These are phyloP conservation scores for Calonectria ilicicola DNA, from an alignment of 2,329 filamentous ascomycete genomes.

Conservation along the genomic window DNA sequence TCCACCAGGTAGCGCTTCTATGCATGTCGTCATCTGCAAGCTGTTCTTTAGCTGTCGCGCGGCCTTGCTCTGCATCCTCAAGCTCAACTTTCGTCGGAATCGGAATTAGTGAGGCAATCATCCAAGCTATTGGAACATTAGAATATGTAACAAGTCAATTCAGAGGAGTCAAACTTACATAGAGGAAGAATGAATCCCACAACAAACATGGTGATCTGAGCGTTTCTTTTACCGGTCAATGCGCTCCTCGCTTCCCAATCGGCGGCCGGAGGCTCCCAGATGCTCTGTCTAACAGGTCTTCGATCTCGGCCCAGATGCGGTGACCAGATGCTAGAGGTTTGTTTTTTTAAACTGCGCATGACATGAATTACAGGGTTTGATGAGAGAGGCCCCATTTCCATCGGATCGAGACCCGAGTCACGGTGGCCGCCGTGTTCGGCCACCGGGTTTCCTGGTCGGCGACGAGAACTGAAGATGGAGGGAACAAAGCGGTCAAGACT, in stretches of 20 bases:
- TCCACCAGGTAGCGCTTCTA: slow-evolving; percentile 70
- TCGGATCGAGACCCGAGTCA: slow-evolving; percentile 46
- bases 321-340: slow-evolving; percentile 76
- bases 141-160: neutral
- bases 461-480: slow-evolving; percentile 59
- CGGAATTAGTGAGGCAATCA: slow-evolving; percentile 80
- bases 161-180: slow-evolving; percentile 58
- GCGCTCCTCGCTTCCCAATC: slow-evolving; percentile 72
- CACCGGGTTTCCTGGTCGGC: slow-evolving; percentile 53
- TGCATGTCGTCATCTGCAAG: slow-evolving; percentile 59
- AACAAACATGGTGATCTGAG: slow-evolving; percentile 81
- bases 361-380: slow-evolving; percentile 41
- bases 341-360: slow-evolving; percentile 54
- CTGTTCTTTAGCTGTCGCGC: slow-evolving; percentile 50
- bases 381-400: slow-evolving; percentile 57
- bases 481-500: slow-evolving; percentile 61
- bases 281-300: slow-evolving; percentile 67
- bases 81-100: slow-evolving; percentile 70
- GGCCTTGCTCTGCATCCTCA: slow-evolving; percentile 63
- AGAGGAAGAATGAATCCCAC: slow-evolving; percentile 83
- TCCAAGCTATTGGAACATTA: slow-evolving; percentile 71
- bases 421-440: slow-evolving; percentile 17
- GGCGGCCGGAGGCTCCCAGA: slow-evolving; percentile 81
- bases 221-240: slow-evolving; percentile 74
- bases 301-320: slow-evolving; percentile 77